phyloP scores from a whole-genome alignment of 2,329 filamentous ascomycete genomes.

The Chaetomium sp. region DNA sequence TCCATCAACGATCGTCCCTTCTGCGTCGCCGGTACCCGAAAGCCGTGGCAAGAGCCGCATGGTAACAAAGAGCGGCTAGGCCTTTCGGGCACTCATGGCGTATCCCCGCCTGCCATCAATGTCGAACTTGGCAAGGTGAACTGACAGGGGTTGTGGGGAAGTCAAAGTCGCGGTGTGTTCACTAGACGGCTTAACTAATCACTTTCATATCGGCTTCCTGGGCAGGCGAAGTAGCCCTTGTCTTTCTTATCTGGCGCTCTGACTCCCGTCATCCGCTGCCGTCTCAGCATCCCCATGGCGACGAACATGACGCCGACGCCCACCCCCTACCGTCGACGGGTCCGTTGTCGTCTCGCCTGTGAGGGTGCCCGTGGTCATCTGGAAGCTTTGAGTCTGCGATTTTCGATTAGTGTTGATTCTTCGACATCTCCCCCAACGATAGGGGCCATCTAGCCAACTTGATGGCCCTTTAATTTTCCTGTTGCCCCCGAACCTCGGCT shows the following conservation, averaged over 20 bases:
- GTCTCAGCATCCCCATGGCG: not conserved
- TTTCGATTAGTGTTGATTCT: not conserved
- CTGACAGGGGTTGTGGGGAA: not conserved
- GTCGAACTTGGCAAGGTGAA: not conserved
- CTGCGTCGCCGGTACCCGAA: constrained; percentile 5
- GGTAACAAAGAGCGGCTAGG: constrained; percentile 13
- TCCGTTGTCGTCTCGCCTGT: not conserved
- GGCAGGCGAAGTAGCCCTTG: not conserved
- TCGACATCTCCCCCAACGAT: not conserved
- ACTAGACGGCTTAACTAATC: not conserved
- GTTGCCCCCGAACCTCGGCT: no score
- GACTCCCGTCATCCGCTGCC: not conserved
- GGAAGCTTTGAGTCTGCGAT: not conserved
- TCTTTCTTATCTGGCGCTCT: not conserved
- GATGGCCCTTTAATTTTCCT: no score
- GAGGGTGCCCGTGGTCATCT: not conserved
- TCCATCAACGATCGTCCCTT: not conserved
- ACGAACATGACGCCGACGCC: not conserved
- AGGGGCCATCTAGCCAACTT: no score
- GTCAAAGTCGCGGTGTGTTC: not conserved
- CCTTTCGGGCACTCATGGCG: not conserved
- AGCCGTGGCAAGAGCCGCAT: constrained; percentile 18
- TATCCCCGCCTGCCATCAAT: not conserved
- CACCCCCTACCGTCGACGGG: no score
- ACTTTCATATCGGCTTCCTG: not conserved